A percentile compares a stretch with the other conserved stretches of the same genome.
These are phyloP conservation scores for Pseudohyphozyma bogoriensis DNA, from an alignment of 768 basidiomycete genomes.

Conservation along the genomic window DNA sequence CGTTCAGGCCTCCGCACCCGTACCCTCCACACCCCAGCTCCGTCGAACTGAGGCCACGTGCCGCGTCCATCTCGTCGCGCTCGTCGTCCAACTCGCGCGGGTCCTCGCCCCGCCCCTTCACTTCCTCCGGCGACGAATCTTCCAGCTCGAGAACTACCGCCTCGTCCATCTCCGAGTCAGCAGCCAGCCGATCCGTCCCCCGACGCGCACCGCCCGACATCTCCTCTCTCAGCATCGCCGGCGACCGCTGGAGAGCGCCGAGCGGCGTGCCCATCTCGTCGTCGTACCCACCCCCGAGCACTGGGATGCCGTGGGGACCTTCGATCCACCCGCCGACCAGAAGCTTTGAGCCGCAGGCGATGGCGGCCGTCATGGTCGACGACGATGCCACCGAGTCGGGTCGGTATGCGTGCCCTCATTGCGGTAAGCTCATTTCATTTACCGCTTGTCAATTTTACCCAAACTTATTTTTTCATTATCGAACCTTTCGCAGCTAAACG, in stretches of 20 bases:
- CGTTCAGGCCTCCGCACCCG: no score
- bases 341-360: background rate
- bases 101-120: background rate
- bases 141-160: background rate
- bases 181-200: background rate
- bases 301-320: background rate
- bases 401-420: slow-evolving; percentile 23
- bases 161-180: background rate
- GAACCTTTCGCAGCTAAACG: slow-evolving; percentile 22
- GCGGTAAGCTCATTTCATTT: slow-evolving; percentile 7
- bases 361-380: background rate
- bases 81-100: background rate
- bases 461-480: background rate
- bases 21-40: no score
- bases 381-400: background rate
- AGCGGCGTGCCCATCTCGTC: background rate
- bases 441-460: no score
- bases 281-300: background rate
- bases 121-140: background rate
- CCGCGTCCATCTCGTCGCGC: background rate
- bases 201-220: background rate
- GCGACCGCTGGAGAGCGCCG: background rate
- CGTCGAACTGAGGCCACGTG: background rate
- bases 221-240: background rate
- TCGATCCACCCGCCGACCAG: background rate